Conservation (phyloP, 108 stramenopile species). For the Nannochloropsis salina region DNA sequence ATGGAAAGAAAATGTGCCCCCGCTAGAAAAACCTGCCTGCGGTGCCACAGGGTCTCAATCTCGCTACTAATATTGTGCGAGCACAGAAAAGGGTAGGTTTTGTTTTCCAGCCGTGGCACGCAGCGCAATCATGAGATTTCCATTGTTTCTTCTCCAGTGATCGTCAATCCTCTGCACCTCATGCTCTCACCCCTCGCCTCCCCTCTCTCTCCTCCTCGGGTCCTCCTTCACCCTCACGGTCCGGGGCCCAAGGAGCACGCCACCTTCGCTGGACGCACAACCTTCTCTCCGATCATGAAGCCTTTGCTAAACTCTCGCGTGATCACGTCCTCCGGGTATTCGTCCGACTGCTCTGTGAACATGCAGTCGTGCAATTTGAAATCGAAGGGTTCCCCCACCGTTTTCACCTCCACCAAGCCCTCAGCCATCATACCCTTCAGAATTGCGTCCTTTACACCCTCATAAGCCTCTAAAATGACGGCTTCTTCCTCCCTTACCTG, state of each 20-base stretch:
- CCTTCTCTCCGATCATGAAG: conserved; percentile 8
- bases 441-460: neutral
- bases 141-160: too few relatives aligned
- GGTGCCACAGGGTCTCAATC: too few relatives aligned
- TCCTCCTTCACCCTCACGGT: neutral
- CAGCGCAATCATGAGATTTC: too few relatives aligned
- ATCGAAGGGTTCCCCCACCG: conserved; percentile 22
- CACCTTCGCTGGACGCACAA: conserved; percentile 1
- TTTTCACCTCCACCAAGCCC: conserved; percentile 22
- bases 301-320: neutral
- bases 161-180: too few relatives aligned
- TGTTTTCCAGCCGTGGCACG: too few relatives aligned
- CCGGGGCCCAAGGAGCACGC: neutral
- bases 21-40: too few relatives aligned
- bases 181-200: too few relatives aligned
- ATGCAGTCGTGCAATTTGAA: conserved; percentile 5
- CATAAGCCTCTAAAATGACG: neutral
- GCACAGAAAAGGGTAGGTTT: too few relatives aligned
- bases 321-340: neutral
- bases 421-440: neutral
- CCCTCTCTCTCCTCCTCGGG: too few relatives aligned
- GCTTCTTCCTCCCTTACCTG: neutral
- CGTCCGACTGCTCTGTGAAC: neutral
- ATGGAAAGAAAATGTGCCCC: too few relatives aligned
- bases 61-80: too few relatives aligned